Conservation (phyloP, 2,329 filamentous ascomycete genomes). For the Stagonosporopsis rhizophila region DNA sequence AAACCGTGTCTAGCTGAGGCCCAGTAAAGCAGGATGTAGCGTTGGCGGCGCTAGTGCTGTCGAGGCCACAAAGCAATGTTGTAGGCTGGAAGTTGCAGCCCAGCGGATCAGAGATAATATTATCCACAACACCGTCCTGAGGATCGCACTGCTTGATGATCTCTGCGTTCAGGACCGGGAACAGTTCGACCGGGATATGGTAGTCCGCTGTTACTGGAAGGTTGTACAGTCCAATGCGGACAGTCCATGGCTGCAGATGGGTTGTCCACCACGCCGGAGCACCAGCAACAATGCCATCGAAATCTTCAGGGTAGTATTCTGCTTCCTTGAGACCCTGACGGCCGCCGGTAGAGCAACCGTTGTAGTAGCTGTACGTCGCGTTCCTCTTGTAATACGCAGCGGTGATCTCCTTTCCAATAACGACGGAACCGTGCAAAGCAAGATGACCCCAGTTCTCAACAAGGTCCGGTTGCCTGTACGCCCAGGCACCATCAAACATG, state of each 20-base stretch:
- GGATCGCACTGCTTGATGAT: constrained; percentile 60
- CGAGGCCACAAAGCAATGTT: constrained; percentile 46
- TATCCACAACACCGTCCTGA: constrained; percentile 58
- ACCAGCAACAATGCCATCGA: constrained; percentile 65
- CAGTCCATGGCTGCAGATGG: constrained; percentile 56
- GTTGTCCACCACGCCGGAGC: constrained; percentile 60
- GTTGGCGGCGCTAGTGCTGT: constrained; percentile 39
- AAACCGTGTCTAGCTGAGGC: constrained; percentile 53
- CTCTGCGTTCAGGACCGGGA: constrained; percentile 53
- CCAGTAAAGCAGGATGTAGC: constrained; percentile 53
- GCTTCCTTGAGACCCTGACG: constrained; percentile 64
- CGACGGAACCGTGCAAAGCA: constrained; percentile 57
- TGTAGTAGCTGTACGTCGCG: constrained; percentile 60
- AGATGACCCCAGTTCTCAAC: constrained; percentile 50
- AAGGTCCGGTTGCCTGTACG: constrained; percentile 46
- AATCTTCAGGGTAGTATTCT: constrained; percentile 62
- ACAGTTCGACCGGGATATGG: constrained; percentile 55
- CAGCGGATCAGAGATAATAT: constrained; percentile 55
- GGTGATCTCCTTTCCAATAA: constrained; percentile 57
- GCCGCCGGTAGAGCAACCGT: constrained; percentile 67
- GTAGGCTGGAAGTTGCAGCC: constrained; percentile 54
- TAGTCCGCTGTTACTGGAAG: constrained; percentile 54
- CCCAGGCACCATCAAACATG: constrained; percentile 47
- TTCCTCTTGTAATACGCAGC: constrained; percentile 57
- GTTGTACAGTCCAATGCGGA: constrained; percentile 58